Conservation (phyloP, 2,329 filamentous ascomycete species). For the Rasamsonia emersonii region DNA sequence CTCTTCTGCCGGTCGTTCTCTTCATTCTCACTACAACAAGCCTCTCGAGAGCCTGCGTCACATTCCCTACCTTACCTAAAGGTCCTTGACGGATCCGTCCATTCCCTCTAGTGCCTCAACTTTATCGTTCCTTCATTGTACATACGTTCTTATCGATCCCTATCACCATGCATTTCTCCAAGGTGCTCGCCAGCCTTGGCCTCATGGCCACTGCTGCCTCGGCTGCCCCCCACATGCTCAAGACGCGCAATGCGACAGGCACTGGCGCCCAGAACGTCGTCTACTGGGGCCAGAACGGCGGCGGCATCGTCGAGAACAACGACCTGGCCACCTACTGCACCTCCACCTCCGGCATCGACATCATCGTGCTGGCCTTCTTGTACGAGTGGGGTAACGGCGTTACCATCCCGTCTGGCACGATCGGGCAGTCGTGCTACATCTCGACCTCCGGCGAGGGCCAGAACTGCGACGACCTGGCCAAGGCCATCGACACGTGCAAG, state of each 20-base stretch:
- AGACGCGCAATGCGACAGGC: slow-evolving; percentile 5
- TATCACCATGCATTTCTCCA: slow-evolving; percentile 5
- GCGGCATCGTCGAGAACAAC: slow-evolving; percentile 6
- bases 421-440: slow-evolving; percentile 6
- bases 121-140: slow-evolving; percentile 9
- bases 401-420: slow-evolving; percentile 4
- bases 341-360: slow-evolving; percentile 31
- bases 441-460: slow-evolving; percentile 2
- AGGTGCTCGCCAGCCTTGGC: slow-evolving; percentile 3
- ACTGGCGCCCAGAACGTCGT: slow-evolving; percentile 6
- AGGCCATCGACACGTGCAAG: slow-evolving; percentile 38
- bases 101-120: slow-evolving; percentile 4
- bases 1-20: no score
- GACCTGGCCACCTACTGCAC: slow-evolving; percentile 26
- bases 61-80: no score
- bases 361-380: slow-evolving; percentile 38
- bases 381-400: slow-evolving; percentile 26
- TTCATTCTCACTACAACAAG: no score
- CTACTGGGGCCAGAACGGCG: slow-evolving; percentile 8
- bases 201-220: slow-evolving; percentile 4
- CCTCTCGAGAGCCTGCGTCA: no score
- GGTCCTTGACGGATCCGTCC: slow-evolving; percentile 9
- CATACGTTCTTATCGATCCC: slow-evolving; percentile 4
- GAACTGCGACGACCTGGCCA: slow-evolving; percentile 31
- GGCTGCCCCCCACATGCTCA: slow-evolving; percentile 7